phyloP scores from a whole-genome alignment of 1,139 yeast genomes.

The Kodamaea sp. region DNA sequence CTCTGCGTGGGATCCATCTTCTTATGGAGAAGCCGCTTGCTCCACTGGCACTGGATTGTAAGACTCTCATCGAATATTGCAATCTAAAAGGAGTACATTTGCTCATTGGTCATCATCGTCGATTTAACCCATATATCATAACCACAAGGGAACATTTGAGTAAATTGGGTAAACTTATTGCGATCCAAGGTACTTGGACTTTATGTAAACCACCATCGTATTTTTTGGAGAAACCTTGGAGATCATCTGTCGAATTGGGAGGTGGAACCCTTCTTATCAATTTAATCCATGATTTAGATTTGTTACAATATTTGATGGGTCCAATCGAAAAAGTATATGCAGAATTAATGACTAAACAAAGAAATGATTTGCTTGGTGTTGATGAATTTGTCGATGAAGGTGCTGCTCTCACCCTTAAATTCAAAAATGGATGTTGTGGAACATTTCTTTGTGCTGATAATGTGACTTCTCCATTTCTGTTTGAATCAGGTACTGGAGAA shows the following conservation, averaged over 20 bases:
- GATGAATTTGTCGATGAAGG: constrained; percentile 38
- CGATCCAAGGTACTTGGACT: constrained; percentile 43
- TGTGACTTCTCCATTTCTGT: constrained; percentile 40
- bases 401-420: constrained; percentile 37
- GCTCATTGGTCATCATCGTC: constrained; percentile 43
- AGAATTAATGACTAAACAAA: constrained; percentile 31
- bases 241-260: constrained; percentile 31
- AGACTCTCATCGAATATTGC: constrained; percentile 29
- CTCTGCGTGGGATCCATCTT: constrained; percentile 33
- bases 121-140: constrained; percentile 42
- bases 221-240: constrained; percentile 39
- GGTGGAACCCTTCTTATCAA: constrained; percentile 42
- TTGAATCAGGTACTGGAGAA: constrained; percentile 43
- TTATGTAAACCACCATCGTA: constrained; percentile 35
- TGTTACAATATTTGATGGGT: constrained; percentile 39
- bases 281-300: constrained; percentile 41
- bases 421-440: constrained; percentile 38
- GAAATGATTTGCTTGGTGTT: constrained; percentile 15
- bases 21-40: constrained; percentile 43
- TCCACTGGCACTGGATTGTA: constrained; percentile 34
- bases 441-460: constrained; percentile 43
- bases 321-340: constrained; percentile 40
- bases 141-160: constrained; percentile 30
- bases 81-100: constrained; percentile 25
- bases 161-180: constrained; percentile 31